phyloP scores from a whole-genome alignment of 768 basidiomycete species.

The Naematelia aurantialba region DNA sequence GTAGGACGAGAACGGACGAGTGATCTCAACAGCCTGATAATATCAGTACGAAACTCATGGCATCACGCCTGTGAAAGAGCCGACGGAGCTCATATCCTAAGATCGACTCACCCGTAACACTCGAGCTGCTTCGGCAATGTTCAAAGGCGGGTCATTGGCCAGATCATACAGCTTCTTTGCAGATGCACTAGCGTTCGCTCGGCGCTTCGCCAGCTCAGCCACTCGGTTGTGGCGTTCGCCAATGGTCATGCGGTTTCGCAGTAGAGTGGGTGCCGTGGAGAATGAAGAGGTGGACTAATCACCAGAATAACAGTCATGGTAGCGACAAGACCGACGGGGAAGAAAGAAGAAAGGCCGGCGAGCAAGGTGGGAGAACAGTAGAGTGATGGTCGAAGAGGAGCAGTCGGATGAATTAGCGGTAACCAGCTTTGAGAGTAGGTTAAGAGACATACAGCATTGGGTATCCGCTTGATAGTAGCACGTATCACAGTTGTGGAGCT shows the following conservation, averaged over 20 bases:
- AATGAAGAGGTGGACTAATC: neutral
- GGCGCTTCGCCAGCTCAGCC: neutral
- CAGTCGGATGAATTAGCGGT: no score
- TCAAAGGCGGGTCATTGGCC: slow-evolving; percentile 43
- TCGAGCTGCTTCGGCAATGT: slow-evolving; percentile 42
- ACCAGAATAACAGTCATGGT: no score
- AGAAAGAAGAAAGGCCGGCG: no score
- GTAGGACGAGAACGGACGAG: slow-evolving; percentile 69
- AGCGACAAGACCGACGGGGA: no score
- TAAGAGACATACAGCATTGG: neutral
- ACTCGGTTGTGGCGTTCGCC: neutral
- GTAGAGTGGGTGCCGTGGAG: neutral
- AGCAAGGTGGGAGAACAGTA: no score
- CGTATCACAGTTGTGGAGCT: slow-evolving; percentile 1
- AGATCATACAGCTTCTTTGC: slow-evolving; percentile 22
- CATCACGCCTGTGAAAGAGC: neutral
- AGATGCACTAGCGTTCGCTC: neutral
- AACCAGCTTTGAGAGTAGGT: no score
- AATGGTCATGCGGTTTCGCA: neutral
- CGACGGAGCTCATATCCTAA: neutral
- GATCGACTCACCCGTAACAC: slow-evolving; percentile 45
- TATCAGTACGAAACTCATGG: neutral
- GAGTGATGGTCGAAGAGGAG: no score
- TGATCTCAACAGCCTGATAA: slow-evolving; percentile 74
- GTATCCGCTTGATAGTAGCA: neutral